Percentiles rank a stretch among this genome's conserved stretches.
phyloP scores from a whole-genome alignment of 2,329 filamentous ascomycete species.

The Nannizziopsis arthrosporioides region DNA sequence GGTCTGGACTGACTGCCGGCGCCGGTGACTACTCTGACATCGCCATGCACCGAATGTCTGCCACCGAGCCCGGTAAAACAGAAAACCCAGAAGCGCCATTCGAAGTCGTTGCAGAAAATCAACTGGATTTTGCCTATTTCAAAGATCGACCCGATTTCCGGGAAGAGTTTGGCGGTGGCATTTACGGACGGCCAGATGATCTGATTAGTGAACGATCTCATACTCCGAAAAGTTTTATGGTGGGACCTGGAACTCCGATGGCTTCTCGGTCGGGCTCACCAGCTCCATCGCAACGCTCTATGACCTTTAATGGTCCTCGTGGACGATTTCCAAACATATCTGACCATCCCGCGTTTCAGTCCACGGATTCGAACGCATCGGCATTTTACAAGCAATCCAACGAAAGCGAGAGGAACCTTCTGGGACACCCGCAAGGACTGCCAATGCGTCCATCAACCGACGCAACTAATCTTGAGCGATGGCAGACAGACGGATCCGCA shows the following conservation, averaged over 20 bases:
- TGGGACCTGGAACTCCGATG: slow-evolving; percentile 26
- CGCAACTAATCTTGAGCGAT: slow-evolving; percentile 23
- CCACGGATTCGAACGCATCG: slow-evolving; percentile 18
- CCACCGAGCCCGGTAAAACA: slow-evolving; percentile 46
- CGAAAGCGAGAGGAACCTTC: slow-evolving; percentile 31
- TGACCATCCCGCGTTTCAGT: slow-evolving; percentile 30
- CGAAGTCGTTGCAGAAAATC: slow-evolving; percentile 75
- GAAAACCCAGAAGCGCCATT: slow-evolving; percentile 53
- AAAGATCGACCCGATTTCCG: slow-evolving; percentile 83
- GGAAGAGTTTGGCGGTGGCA: slow-evolving; percentile 70
- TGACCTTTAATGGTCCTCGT: slow-evolving; percentile 17
- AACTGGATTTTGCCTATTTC: slow-evolving; percentile 83
- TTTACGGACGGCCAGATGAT: slow-evolving; percentile 37
- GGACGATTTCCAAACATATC: slow-evolving; percentile 17
- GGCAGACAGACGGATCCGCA: slow-evolving; percentile 21
- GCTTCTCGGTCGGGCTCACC: slow-evolving; percentile 34
- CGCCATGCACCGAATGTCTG: slow-evolving; percentile 65
- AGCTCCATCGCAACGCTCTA: slow-evolving; percentile 23
- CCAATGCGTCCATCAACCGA: slow-evolving; percentile 13
- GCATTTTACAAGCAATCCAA: slow-evolving; percentile 28
- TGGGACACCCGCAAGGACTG: slow-evolving; percentile 28
- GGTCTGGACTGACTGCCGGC: slow-evolving; percentile 54
- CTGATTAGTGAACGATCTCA: slow-evolving; percentile 36
- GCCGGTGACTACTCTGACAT: slow-evolving; percentile 56
- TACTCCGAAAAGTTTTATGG: slow-evolving; percentile 29